A percentile compares a stretch with the other conserved stretches of the same genome.
Evolutionary conservation across 805 yeast species (phyloP).

Genomic region (Lachancea waltii): DNA sequence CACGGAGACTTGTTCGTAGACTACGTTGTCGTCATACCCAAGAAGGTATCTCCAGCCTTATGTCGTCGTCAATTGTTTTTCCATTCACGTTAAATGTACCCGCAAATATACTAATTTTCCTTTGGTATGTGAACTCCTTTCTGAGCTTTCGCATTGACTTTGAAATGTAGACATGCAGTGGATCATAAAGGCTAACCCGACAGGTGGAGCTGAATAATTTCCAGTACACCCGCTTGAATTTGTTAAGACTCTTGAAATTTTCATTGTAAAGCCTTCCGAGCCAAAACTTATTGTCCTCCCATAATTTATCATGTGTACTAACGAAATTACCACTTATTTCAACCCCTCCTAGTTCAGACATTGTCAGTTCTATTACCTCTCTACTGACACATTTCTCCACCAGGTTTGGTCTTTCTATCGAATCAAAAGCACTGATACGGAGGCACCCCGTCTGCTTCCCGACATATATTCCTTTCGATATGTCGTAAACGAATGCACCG

Average conservation of each 20-base stretch:
- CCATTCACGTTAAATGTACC: slow-evolving; percentile 92
- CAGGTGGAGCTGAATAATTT: slow-evolving; percentile 24
- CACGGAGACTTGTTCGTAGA: too few relatives aligned
- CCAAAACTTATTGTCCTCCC: slow-evolving; percentile 93
- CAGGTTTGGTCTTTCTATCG: slow-evolving; percentile 80
- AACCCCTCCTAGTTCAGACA: slow-evolving; percentile 38
- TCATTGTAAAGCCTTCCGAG: slow-evolving; percentile 67
- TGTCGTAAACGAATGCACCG: slow-evolving; percentile 79
- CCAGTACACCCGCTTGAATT: slow-evolving; percentile 25
- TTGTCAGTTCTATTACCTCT: slow-evolving; percentile 47
- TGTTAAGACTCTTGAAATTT: slow-evolving; percentile 28
- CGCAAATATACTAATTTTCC: slow-evolving; percentile 58
- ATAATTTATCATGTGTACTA: slow-evolving; percentile 64
- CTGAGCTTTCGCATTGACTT: slow-evolving; percentile 48
- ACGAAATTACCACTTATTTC: slow-evolving; percentile 43
- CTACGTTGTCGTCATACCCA: too few relatives aligned
- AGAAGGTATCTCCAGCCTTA: too few relatives aligned
- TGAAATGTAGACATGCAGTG: slow-evolving; percentile 77
- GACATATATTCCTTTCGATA: slow-evolving; percentile 47
- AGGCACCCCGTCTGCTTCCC: slow-evolving; percentile 88
- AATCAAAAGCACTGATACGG: slow-evolving; percentile 83
- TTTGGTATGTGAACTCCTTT: slow-evolving; percentile 51
- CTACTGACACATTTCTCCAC: slow-evolving; percentile 63
- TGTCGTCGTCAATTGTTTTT: slow-evolving; percentile 46
- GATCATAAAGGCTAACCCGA: slow-evolving; percentile 73